Evolutionary conservation across 257 asterid genomes (phyloP).

Genomic region (Scutellaria baicalensis): DNA sequence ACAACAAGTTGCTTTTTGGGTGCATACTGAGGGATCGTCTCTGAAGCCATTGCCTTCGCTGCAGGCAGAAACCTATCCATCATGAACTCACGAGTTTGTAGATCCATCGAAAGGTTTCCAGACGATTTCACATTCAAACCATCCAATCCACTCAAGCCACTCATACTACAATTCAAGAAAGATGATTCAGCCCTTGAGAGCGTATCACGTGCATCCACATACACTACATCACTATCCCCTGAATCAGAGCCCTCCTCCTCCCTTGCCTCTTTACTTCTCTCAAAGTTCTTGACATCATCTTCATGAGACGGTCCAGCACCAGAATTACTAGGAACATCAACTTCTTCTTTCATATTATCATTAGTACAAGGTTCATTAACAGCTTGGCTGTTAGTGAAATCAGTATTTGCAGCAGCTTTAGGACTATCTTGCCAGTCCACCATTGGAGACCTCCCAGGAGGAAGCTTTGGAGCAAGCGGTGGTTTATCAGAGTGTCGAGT

Average conservation of each 20-base stretch:
- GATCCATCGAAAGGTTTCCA: slow-evolving; percentile 28
- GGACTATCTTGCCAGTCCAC: slow-evolving; percentile 24
- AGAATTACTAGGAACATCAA: slow-evolving; percentile 1
- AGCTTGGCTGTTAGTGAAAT: slow-evolving; percentile 8
- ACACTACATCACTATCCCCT: slow-evolving; percentile 46
- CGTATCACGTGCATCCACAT: slow-evolving; percentile 63
- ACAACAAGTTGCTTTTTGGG: slow-evolving; percentile 37
- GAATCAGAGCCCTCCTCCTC: slow-evolving; percentile 31
- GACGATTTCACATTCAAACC: slow-evolving; percentile 32
- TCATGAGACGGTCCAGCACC: slow-evolving; percentile 2
- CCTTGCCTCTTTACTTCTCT: slow-evolving; percentile 17
- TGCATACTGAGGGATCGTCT: slow-evolving; percentile 47
- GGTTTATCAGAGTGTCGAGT: slow-evolving; percentile 11
- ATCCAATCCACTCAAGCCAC: slow-evolving; percentile 59
- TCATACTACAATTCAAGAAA: slow-evolving; percentile 68
- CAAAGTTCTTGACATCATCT: slow-evolving; percentile 7
- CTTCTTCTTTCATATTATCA: slow-evolving; percentile 15
- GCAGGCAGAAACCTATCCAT: slow-evolving; percentile 91
- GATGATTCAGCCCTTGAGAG: slow-evolving; percentile 66
- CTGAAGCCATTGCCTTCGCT: slow-evolving; percentile 79
- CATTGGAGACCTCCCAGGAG: slow-evolving; percentile 42
- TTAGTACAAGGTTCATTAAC: neutral
- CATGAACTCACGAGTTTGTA: slow-evolving; percentile 58
- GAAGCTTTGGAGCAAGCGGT: slow-evolving; percentile 57
- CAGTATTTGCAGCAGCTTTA: slow-evolving; percentile 5